A percentile compares a stretch with the other conserved stretches of the same genome.
Conservation (phyloP, 2,329 filamentous ascomycete species). For the Colletotrichum sojae region DNA sequence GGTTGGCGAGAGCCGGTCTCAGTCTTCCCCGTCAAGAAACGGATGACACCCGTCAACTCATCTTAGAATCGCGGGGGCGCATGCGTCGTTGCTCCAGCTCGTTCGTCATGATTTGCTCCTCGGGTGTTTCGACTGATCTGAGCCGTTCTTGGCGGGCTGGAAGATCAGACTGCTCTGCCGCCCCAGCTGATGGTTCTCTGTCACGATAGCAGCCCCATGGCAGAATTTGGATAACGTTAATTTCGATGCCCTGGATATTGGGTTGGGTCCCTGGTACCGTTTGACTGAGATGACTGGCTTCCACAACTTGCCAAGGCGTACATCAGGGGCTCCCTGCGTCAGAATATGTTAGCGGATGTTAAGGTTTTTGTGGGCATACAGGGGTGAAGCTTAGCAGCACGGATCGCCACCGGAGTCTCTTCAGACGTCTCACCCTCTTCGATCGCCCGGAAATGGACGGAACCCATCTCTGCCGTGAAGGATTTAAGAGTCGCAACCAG, state of each 20-base stretch:
- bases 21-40: constrained; percentile 22
- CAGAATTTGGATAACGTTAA: constrained; percentile 12
- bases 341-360: constrained; percentile 21
- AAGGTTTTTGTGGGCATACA: neutral
- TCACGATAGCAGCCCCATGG: neutral
- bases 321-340: constrained; percentile 36
- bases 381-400: constrained; percentile 3
- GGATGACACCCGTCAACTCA: constrained; percentile 35
- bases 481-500: neutral
- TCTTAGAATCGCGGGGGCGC: constrained; percentile 1
- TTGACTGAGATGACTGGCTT: neutral
- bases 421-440: constrained; percentile 35
- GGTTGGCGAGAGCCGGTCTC: constrained; percentile 30
- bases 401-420: constrained; percentile 13
- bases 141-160: constrained; percentile 35
- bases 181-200: constrained; percentile 2
- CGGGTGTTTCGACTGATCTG: constrained; percentile 40
- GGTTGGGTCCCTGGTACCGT: neutral
- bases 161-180: constrained; percentile 32
- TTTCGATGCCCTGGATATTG: constrained; percentile 2
- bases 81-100: neutral
- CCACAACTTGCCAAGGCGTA: constrained; percentile 24
- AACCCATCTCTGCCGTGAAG: constrained; percentile 16
- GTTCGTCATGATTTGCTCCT: constrained; percentile 13
- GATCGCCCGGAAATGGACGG: constrained; percentile 38